Conservation (phyloP, 2,329 filamentous ascomycete species). For the Aspergillus uvarum region DNA sequence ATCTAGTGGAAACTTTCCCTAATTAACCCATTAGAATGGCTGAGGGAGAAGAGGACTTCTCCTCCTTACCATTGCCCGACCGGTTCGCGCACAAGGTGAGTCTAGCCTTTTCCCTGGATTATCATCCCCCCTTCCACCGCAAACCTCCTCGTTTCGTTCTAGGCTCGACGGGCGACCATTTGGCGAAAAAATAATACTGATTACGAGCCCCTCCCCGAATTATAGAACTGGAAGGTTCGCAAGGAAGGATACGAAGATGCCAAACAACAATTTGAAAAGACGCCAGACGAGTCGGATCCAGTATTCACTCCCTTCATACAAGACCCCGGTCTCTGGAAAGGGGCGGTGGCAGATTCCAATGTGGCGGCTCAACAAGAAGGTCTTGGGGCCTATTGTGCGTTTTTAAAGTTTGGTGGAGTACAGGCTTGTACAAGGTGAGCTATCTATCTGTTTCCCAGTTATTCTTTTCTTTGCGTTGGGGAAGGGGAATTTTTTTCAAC, state of each 20-base stretch:
- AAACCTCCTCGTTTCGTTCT: too few relatives aligned
- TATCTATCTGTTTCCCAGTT: background rate
- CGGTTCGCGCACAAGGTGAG: slow-evolving; percentile 46
- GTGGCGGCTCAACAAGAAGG: slow-evolving; percentile 96
- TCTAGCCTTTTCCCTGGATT: background rate
- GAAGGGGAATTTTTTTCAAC: background rate
- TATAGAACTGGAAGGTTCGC: slow-evolving; percentile 88
- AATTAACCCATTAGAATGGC: slow-evolving; percentile 35
- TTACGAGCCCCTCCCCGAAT: background rate
- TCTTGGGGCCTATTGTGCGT: slow-evolving; percentile 81
- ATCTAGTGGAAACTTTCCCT: slow-evolving; percentile 2
- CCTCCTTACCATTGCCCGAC: slow-evolving; percentile 43
- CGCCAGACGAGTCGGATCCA: slow-evolving; percentile 80
- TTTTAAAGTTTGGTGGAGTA: slow-evolving; percentile 83
- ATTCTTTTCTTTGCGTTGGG: background rate
- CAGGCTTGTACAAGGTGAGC: slow-evolving; percentile 70
- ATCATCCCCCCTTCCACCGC: background rate
- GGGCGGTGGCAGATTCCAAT: slow-evolving; percentile 88
- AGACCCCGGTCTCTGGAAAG: slow-evolving; percentile 86
- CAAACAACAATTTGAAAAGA: slow-evolving; percentile 78
- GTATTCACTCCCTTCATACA: slow-evolving; percentile 84
- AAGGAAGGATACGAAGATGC: slow-evolving; percentile 95
- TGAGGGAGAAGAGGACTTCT: slow-evolving; percentile 46
- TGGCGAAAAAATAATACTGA: slow-evolving; percentile 18
- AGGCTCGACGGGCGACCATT: too few relatives aligned